These are phyloP conservation scores for Lichtheimia ornata DNA, from an alignment of 371 early-diverging fungal species.

Conservation along the genomic window DNA sequence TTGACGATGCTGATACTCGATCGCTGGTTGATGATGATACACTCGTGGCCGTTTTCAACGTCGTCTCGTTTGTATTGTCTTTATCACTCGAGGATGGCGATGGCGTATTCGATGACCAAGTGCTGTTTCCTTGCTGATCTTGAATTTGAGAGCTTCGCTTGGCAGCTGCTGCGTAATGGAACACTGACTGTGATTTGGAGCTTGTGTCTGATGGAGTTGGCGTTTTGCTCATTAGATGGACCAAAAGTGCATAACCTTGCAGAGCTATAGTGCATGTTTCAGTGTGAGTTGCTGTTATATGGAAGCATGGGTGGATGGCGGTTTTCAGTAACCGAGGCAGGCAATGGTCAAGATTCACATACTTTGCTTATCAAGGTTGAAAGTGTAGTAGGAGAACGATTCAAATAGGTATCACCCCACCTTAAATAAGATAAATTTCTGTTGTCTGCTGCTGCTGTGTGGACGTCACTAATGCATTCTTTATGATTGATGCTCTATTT, in stretches of 20 bases:
- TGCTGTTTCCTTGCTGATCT: slow-evolving; percentile 13
- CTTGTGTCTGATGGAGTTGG: slow-evolving; percentile 33
- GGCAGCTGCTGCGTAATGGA: slow-evolving; percentile 49
- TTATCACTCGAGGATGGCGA: not conserved
- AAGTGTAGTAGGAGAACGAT: too few species aligned
- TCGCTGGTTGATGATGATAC: not conserved
- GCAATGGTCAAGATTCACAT: too few species aligned
- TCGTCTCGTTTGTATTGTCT: not conserved
- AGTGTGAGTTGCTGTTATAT: too few species aligned
- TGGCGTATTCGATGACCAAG: not conserved
- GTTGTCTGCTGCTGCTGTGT: too few species aligned
- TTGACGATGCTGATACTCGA: not conserved
- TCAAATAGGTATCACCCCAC: too few species aligned
- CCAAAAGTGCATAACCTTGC: slow-evolving; percentile 41
- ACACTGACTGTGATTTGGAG: slow-evolving; percentile 36
- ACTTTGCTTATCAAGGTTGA: too few species aligned
- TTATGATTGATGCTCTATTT: too few species aligned
- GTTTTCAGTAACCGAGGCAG: too few species aligned
- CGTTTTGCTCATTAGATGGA: slow-evolving; percentile 47
- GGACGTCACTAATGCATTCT: too few species aligned
- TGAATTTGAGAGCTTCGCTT: slow-evolving; percentile 36
- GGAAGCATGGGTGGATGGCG: too few species aligned
- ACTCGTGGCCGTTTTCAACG: not conserved
- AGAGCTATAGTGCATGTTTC: not conserved
- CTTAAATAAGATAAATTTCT: too few species aligned